Evolutionary conservation across 768 basidiomycete genomes (phyloP).

Genomic region (Dacryopinax primogenitus): DNA sequence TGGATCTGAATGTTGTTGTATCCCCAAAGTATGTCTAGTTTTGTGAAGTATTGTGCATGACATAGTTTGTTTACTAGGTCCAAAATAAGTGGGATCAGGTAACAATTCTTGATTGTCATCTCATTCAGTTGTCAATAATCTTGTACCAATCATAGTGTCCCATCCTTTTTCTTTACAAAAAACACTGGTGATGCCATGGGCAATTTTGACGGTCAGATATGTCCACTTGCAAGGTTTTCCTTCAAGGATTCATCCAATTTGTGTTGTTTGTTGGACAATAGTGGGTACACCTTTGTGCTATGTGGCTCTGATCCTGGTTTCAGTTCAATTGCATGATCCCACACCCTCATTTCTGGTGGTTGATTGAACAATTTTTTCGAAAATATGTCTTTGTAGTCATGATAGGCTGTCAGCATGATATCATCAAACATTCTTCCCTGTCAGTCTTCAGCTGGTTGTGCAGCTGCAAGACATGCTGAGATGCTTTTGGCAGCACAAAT

Average conservation of each 20-base stretch:
- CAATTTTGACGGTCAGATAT: slow-evolving; percentile 19
- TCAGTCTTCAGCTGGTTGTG: neutral
- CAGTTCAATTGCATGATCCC: neutral
- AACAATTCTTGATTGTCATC: neutral
- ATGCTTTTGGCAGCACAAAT: neutral
- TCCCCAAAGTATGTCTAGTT: slow-evolving; percentile 3
- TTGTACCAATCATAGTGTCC: neutral
- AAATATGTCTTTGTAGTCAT: neutral
- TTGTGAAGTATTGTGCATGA: neutral
- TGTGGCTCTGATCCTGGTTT: slow-evolving; percentile 1
- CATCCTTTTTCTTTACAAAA: neutral
- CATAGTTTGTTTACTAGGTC: neutral
- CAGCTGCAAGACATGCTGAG: neutral
- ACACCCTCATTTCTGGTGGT: neutral
- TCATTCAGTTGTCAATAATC: neutral
- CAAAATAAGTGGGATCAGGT: neutral
- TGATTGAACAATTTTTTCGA: neutral
- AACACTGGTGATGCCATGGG: slow-evolving; percentile 14
- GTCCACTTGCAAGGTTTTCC: slow-evolving; percentile 19
- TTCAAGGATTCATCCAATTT: slow-evolving; percentile 21
- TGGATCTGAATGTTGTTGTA: slow-evolving; percentile 11
- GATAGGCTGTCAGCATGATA: neutral
- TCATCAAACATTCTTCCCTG: neutral
- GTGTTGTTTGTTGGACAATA: slow-evolving; percentile 20
- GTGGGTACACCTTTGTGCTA: slow-evolving; percentile 10